Percentiles rank a stretch among this genome's conserved stretches.
phyloP scores from a whole-genome alignment of 2,329 filamentous ascomycete species.

The Ustilaginoidea virens region DNA sequence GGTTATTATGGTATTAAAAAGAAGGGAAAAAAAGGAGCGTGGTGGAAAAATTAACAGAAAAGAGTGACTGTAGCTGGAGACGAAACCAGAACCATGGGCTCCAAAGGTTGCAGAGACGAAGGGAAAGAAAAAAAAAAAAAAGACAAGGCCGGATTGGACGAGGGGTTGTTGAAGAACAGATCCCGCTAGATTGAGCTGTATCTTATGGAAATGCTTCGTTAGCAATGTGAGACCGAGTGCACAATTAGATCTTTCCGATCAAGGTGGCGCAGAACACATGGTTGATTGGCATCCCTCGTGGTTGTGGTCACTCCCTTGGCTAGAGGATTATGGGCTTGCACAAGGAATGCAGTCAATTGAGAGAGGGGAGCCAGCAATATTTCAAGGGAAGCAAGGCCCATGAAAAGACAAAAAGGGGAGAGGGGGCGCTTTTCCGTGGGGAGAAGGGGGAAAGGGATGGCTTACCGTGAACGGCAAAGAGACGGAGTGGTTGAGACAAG shows the following conservation, averaged over 20 bases:
- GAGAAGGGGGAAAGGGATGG: constrained; percentile 12
- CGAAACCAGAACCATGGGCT: constrained; percentile 28
- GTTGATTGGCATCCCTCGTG: constrained; percentile 6
- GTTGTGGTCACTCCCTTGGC: constrained; percentile 13
- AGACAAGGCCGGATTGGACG: too few species aligned
- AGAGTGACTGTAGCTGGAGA: constrained; percentile 41
- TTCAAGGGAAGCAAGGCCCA: not conserved
- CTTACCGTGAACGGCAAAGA: constrained; percentile 38
- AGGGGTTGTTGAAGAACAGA: constrained; percentile 30
- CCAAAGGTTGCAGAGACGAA: constrained; percentile 13
- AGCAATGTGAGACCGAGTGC: constrained; percentile 12
- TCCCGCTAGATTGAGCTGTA: constrained; percentile 27
- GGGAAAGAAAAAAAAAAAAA: constrained; percentile 24
- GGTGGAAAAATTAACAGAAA: constrained; percentile 33
- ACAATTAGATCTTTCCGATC: constrained; percentile 7
- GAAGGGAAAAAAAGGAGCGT: too few species aligned
- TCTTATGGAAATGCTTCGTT: constrained; percentile 13
- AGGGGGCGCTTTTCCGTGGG: too few species aligned
- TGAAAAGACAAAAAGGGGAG: constrained; percentile 9
- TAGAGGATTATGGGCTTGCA: constrained; percentile 13
- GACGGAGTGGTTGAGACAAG: constrained; percentile 30
- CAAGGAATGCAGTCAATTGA: constrained; percentile 12
- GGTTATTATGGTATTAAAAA: constrained; percentile 42
- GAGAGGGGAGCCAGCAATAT: constrained; percentile 6
- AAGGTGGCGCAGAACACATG: constrained; percentile 10